phyloP scores from a whole-genome alignment of 139 green algal species.

The Edaphochlamys debaryana region DNA sequence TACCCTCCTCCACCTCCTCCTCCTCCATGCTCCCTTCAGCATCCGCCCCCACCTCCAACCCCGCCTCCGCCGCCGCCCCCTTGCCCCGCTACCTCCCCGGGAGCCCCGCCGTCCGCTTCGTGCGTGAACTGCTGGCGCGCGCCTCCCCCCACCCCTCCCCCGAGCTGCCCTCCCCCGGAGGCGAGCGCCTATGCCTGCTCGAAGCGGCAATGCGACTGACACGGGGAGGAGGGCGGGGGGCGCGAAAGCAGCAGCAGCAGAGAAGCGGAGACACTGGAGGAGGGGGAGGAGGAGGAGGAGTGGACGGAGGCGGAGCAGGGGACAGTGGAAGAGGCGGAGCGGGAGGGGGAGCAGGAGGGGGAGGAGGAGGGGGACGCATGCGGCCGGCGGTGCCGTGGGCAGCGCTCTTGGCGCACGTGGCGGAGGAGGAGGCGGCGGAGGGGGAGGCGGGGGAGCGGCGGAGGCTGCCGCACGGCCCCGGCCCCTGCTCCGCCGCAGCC shows the following conservation, averaged over 20 bases:
- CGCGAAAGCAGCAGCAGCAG: neutral
- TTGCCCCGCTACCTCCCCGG: neutral
- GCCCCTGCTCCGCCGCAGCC: no score
- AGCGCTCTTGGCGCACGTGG: slow-evolving; percentile 24
- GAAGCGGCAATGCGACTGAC: neutral
- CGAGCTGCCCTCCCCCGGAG: no score
- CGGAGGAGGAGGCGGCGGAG: neutral
- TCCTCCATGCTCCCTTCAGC: no score
- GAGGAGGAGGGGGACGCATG: neutral
- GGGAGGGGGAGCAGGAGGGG: neutral
- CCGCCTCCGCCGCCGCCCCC: neutral
- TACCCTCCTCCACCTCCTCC: no score
- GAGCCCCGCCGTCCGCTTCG: neutral
- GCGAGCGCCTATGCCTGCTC: slow-evolving; percentile 12
- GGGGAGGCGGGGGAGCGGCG: neutral
- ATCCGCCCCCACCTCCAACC: no score
- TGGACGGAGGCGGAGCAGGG: neutral
- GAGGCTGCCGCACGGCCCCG: no score
- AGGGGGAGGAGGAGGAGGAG: neutral
- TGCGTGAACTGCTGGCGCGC: neutral
- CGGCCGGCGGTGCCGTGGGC: neutral
- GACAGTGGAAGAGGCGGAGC: no score
- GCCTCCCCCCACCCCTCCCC: no score
- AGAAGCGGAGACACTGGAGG: neutral
- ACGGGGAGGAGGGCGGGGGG: neutral